A percentile compares a stretch with the other conserved stretches of the same genome.
These are phyloP conservation scores for Mycena capillaripes DNA, from an alignment of 768 basidiomycete species.

Conservation along the genomic window DNA sequence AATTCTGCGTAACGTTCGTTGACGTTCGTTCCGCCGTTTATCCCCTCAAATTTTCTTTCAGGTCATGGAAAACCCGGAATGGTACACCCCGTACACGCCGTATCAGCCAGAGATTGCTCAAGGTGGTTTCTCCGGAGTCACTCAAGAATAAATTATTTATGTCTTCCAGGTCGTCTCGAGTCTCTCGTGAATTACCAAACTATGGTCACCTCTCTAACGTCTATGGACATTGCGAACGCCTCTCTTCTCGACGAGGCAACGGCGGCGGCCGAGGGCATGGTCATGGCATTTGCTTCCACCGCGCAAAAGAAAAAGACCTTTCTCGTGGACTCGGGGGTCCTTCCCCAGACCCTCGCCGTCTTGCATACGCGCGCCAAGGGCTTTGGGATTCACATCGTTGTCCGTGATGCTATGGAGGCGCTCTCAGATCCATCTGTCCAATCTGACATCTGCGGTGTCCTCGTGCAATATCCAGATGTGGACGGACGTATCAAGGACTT, in stretches of 20 bases:
- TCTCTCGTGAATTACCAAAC: slow-evolving; percentile 98
- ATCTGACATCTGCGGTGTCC: slow-evolving; percentile 83
- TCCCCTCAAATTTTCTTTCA: slow-evolving; percentile 41
- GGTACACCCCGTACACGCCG: slow-evolving; percentile 98
- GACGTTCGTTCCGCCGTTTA: background rate
- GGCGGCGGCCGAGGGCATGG: slow-evolving; percentile 96
- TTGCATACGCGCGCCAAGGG: slow-evolving; percentile 93
- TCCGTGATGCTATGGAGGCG: slow-evolving; percentile 70
- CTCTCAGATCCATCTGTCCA: slow-evolving; percentile 67
- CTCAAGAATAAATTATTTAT: slow-evolving; percentile 27
- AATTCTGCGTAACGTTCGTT: slow-evolving; percentile 88
- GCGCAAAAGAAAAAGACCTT: slow-evolving; percentile 85
- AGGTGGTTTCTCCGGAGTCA: slow-evolving; percentile 68
- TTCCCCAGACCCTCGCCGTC: slow-evolving; percentile 92
- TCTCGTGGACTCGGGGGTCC: slow-evolving; percentile 85
- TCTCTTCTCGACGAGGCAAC: slow-evolving; percentile 96
- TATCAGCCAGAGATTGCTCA: slow-evolving; percentile 99
- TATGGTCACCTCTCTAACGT: slow-evolving; percentile 94
- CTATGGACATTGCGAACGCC: slow-evolving; percentile 96
- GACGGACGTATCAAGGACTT: slow-evolving; percentile 88
- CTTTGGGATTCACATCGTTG: slow-evolving; percentile 87
- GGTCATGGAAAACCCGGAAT: slow-evolving; percentile 96
- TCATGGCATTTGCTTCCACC: slow-evolving; percentile 85
- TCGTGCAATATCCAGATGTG: slow-evolving; percentile 96
- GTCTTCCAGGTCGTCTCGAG: slow-evolving; percentile 85